phyloP scores from a whole-genome alignment of 1,139 yeast genomes.

The Pichia sp. region DNA sequence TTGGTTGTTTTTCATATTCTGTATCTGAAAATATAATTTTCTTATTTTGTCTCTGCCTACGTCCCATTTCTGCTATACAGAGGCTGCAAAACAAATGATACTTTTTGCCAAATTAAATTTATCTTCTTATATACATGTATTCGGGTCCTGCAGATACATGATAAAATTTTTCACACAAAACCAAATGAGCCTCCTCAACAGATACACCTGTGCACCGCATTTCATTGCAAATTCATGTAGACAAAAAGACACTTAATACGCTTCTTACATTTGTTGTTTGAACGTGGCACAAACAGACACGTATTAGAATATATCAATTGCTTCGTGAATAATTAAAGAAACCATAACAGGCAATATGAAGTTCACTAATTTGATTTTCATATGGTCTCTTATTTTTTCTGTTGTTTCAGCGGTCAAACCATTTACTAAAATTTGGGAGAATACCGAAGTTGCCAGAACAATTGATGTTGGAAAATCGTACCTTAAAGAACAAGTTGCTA shows the following conservation, averaged over 20 bases:
- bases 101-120: neutral
- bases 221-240: too few relatives aligned
- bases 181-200: too few relatives aligned
- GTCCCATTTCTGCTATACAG: conserved; percentile 3
- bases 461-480: conserved; percentile 66
- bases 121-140: neutral
- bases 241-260: too few relatives aligned
- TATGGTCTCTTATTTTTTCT: conserved; percentile 4
- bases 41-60: conserved; percentile 20
- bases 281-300: too few relatives aligned
- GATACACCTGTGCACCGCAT: too few relatives aligned
- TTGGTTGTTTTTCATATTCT: conserved; percentile 7
- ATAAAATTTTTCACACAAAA: too few relatives aligned
- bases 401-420: conserved; percentile 10
- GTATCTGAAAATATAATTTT: conserved; percentile 20
- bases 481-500: conserved; percentile 52
- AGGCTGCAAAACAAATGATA: neutral
- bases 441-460: conserved; percentile 38
- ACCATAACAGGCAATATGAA: conserved; percentile 9
- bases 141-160: too few relatives aligned
- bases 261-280: too few relatives aligned
- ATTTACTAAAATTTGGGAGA: conserved; percentile 38
- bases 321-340: neutral
- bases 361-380: neutral
- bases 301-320: too few relatives aligned